phyloP scores from a whole-genome alignment of 2,329 filamentous ascomycete species.

The Tolypocladium tropicale region DNA sequence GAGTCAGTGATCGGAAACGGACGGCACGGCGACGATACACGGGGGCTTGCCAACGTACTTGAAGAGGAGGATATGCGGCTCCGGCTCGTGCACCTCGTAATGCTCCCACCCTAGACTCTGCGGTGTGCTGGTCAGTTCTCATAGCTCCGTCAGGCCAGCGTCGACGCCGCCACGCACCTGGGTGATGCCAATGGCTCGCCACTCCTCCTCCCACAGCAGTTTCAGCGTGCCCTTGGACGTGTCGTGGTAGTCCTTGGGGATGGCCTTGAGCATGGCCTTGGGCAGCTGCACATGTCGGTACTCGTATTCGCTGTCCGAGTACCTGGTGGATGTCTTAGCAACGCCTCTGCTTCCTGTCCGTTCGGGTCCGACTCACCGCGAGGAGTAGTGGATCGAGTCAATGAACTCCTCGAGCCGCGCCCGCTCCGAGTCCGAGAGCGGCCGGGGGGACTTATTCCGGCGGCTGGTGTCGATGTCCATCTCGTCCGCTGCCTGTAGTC shows the following conservation, averaged over 20 bases:
- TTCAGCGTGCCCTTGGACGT: conserved; percentile 83
- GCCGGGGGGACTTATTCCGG: conserved; percentile 77
- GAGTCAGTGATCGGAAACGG: conserved; percentile 1
- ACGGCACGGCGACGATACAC: neutral
- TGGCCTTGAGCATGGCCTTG: conserved; percentile 95
- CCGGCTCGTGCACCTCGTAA: conserved; percentile 97
- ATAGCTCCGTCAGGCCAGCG: neutral
- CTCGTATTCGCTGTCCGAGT: conserved; percentile 86
- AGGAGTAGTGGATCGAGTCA: conserved; percentile 91
- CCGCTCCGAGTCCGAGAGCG: conserved; percentile 71
- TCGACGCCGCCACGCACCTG: conserved; percentile 65
- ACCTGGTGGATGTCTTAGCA: conserved; percentile 42
- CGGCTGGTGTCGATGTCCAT: conserved; percentile 66
- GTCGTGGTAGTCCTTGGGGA: conserved; percentile 92
- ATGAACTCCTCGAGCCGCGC: conserved; percentile 82
- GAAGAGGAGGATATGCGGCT: conserved; percentile 96
- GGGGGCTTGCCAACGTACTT: conserved; percentile 53
- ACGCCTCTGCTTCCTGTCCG: neutral
- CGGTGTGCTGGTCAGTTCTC: neutral
- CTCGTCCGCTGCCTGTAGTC: neutral
- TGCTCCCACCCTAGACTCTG: conserved; percentile 98
- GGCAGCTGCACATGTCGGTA: conserved; percentile 97
- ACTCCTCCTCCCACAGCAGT: conserved; percentile 96
- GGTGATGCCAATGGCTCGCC: conserved; percentile 93
- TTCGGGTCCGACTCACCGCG: conserved; percentile 47